Evolutionary conservation across 352 stramenopile species (phyloP).

Genomic region (Globisporangium paddicum): DNA sequence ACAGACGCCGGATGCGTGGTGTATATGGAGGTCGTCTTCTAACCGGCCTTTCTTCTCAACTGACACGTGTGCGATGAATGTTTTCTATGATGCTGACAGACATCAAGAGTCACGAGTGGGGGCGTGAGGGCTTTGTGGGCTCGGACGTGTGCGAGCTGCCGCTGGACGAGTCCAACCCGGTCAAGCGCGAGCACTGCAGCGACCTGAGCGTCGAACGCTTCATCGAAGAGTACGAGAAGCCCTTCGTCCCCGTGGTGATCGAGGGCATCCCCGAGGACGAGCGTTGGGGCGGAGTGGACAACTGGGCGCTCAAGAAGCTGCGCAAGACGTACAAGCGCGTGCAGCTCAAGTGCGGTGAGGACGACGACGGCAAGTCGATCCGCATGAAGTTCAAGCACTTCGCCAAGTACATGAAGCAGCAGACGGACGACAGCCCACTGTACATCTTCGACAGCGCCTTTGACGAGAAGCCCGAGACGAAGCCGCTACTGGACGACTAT

Average conservation of each 20-base stretch:
- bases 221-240: conserved; percentile 81
- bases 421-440: conserved; percentile 89
- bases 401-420: conserved; percentile 58
- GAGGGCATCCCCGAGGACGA: conserved; percentile 78
- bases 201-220: conserved; percentile 80
- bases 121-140: conserved; percentile 75
- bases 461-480: conserved; percentile 76
- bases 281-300: conserved; percentile 53
- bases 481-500: conserved; percentile 73
- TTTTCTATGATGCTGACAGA: conserved; percentile 24
- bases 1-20: too few species aligned
- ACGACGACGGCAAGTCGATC: conserved; percentile 72
- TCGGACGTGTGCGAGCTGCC: conserved; percentile 75
- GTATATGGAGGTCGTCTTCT: too few species aligned
- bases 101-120: conserved; percentile 60
- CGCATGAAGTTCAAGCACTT: conserved; percentile 86
- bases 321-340: conserved; percentile 75
- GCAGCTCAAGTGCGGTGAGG: conserved; percentile 77
- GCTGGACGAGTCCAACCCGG: conserved; percentile 54
- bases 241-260: conserved; percentile 73
- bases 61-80: background rate
- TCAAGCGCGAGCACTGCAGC: conserved; percentile 70
- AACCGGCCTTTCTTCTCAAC: too few species aligned
- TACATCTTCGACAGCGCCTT: conserved; percentile 98
- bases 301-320: conserved; percentile 79